Conservation (phyloP, 106 monocot species). For the Platanthera zijinensis region DNA sequence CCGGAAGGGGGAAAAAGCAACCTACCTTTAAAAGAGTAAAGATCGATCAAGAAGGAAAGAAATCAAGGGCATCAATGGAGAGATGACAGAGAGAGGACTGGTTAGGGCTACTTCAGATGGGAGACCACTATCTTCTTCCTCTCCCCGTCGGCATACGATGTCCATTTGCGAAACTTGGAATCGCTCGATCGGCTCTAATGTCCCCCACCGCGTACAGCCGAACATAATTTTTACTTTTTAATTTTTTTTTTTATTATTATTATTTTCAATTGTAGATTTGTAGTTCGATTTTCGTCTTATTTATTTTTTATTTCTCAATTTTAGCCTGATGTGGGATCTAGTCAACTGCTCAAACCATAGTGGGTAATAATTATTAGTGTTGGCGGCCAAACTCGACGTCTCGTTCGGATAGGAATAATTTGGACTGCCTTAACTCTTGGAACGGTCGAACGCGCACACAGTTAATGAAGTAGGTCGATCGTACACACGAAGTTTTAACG, state of each 20-base stretch:
- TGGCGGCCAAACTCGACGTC: too few species aligned
- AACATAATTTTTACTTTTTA: not conserved
- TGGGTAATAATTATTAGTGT: too few species aligned
- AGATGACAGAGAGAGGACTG: not conserved
- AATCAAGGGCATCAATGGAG: not conserved
- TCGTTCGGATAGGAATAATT: too few species aligned
- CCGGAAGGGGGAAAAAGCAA: not conserved
- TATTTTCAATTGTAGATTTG: too few species aligned
- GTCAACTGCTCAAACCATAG: too few species aligned
- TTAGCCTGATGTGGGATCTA: too few species aligned
- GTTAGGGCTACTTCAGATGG: not conserved
- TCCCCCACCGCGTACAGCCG: conserved; percentile 6
- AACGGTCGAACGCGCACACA: too few species aligned
- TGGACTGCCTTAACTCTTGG: too few species aligned
- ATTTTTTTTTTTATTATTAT: not conserved
- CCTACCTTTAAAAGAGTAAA: not conserved
- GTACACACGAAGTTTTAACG: too few species aligned
- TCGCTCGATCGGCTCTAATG: not conserved
- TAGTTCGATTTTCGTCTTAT: not conserved
- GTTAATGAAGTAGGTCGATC: too few species aligned
- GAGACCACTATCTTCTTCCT: not conserved
- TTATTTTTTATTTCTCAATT: too few species aligned
- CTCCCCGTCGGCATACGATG: not conserved
- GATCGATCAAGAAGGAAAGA: not conserved
- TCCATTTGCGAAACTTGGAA: conserved; percentile 1